These are phyloP conservation scores for Hemileia vastatrix DNA, from an alignment of 1,284 basidiomycete species.

Conservation along the genomic window DNA sequence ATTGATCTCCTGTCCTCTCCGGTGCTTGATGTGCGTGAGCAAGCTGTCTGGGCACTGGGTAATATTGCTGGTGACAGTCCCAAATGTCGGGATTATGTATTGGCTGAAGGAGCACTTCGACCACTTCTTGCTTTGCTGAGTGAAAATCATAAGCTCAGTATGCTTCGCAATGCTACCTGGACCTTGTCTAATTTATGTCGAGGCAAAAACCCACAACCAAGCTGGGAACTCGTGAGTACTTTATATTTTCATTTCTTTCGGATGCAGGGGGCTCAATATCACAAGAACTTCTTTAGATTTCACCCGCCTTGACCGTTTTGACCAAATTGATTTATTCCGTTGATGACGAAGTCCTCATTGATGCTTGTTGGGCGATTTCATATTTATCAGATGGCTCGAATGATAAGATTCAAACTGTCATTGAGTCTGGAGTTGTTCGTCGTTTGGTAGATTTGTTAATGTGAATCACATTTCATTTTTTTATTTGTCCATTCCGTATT, in stretches of 20 bases:
- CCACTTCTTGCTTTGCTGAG: conserved; percentile 50
- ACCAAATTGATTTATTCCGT: conserved; percentile 98
- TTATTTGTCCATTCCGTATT: background rate
- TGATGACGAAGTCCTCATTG: conserved; percentile 98
- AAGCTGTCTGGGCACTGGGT: conserved; percentile 92
- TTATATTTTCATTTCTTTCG: background rate
- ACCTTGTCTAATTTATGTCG: conserved; percentile 96
- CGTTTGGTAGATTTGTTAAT: conserved; percentile 94
- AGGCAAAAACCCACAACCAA: conserved; percentile 80
- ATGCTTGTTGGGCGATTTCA: conserved; percentile 99
- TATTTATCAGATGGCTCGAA: conserved; percentile 98
- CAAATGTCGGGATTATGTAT: conserved; percentile 76
- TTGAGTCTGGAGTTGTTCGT: conserved; percentile 94
- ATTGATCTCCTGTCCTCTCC: conserved; percentile 68
- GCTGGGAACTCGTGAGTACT: conserved; percentile 7
- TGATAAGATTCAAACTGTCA: conserved; percentile 99
- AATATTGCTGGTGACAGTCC: conserved; percentile 96
- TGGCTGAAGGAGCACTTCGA: conserved; percentile 50
- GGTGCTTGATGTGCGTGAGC: conserved; percentile 85
- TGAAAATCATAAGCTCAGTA: conserved; percentile 79
- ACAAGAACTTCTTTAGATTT: conserved; percentile 59
- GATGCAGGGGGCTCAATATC: too few relatives aligned
- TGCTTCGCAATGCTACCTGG: conserved; percentile 97
- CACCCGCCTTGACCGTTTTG: conserved; percentile 86
- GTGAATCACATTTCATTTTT: background rate